Conservation (phyloP, 805 yeast species). For the Metschnikowia sp. region DNA sequence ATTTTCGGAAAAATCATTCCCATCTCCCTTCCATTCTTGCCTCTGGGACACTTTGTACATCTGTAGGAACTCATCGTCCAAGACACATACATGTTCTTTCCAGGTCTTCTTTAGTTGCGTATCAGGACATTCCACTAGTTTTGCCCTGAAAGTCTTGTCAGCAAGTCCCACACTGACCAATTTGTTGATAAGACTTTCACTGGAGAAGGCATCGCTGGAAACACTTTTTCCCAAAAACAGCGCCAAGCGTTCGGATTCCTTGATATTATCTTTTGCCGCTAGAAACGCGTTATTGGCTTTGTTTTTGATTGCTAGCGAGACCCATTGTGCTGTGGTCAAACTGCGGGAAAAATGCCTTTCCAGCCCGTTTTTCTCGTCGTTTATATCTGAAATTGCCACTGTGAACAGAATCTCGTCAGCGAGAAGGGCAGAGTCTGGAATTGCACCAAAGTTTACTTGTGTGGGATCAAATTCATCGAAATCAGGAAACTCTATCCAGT, state of each 20-base stretch:
- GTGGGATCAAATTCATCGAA: conserved; percentile 6
- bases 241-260: not conserved
- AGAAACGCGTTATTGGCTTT: conserved; percentile 3
- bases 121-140: not conserved
- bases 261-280: not conserved
- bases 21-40: not conserved
- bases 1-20: not conserved
- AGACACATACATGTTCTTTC: not conserved
- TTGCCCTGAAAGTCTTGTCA: not conserved
- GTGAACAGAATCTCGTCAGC: conserved; percentile 4
- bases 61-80: not conserved
- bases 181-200: conserved; percentile 1
- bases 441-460: not conserved
- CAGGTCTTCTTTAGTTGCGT: not conserved
- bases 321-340: conserved; percentile 4
- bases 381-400: conserved; percentile 2
- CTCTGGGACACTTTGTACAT: not conserved
- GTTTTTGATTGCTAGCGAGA: conserved; percentile 5
- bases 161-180: not conserved
- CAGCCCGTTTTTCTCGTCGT: not conserved
- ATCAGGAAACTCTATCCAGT: conserved; percentile 6
- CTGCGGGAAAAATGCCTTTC: not conserved
- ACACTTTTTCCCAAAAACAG: not conserved
- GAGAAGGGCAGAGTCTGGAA: conserved; percentile 2
- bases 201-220: not conserved